Percentiles rank a stretch among this genome's conserved stretches.
phyloP scores from a whole-genome alignment of 2,329 filamentous ascomycete genomes.

The Fusarium pseudoanthophilum region DNA sequence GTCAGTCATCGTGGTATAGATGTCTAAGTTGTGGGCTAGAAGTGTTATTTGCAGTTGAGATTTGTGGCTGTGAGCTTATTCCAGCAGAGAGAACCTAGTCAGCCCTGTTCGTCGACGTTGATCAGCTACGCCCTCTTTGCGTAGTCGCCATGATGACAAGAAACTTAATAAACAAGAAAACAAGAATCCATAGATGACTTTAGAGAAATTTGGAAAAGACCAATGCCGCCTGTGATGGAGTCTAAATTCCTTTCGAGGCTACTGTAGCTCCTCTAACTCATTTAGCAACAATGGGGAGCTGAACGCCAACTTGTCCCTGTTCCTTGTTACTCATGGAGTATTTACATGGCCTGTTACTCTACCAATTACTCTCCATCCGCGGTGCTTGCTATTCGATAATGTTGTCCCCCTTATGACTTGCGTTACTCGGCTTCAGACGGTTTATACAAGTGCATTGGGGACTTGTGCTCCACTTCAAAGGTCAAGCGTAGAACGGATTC shows the following conservation, averaged over 20 bases:
- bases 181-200: fast-evolving
- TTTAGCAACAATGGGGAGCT: background rate
- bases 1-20: too few relatives aligned
- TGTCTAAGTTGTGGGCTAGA: too few relatives aligned
- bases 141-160: background rate
- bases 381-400: fast-evolving
- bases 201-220: too few relatives aligned
- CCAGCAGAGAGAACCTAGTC: too few relatives aligned
- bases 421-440: slow-evolving; percentile 25
- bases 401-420: background rate
- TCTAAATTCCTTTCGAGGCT: too few relatives aligned
- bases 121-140: too few relatives aligned
- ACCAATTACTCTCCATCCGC: fast-evolving
- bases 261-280: background rate
- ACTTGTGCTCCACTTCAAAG: background rate
- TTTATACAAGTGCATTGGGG: background rate
- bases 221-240: too few relatives aligned
- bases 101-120: background rate
- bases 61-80: too few relatives aligned
- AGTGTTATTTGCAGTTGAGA: too few relatives aligned
- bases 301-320: background rate
- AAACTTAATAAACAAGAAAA: fast-evolving
- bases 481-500: background rate
- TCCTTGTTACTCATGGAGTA: background rate
- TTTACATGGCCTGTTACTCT: fast-evolving